A percentile compares a stretch with the other conserved stretches of the same genome.
Conservation (phyloP, 139 green algal species). For the Coelastrella sp. region DNA sequence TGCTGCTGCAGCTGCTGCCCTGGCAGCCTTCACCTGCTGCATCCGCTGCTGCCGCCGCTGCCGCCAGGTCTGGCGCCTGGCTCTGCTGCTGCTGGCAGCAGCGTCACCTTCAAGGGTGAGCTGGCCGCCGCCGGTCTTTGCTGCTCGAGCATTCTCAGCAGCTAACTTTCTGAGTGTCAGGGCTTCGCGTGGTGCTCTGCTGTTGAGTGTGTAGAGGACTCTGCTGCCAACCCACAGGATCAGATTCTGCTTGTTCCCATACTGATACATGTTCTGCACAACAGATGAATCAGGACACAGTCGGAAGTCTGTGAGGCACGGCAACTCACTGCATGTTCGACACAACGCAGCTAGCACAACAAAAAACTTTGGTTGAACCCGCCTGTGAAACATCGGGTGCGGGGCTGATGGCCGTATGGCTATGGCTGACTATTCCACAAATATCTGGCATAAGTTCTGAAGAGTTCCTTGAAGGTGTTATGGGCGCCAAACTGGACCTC, state of each 20-base stretch:
- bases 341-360: no score
- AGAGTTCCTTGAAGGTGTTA: constrained; percentile 45
- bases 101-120: background rate
- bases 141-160: background rate
- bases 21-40: background rate
- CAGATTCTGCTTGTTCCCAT: constrained; percentile 39
- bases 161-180: background rate
- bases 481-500: constrained; percentile 46
- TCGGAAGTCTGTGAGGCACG: no score
- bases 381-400: no score
- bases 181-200: background rate
- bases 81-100: no score
- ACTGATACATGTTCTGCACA: constrained; percentile 40
- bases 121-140: background rate
- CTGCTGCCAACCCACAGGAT: constrained; percentile 45
- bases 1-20: constrained; percentile 34
- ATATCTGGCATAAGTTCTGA: constrained; percentile 62
- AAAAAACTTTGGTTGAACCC: no score
- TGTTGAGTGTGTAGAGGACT: constrained; percentile 17
- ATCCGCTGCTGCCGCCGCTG: constrained; percentile 33
- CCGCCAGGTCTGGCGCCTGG: background rate
- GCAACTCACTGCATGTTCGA: no score
- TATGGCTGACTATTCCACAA: constrained; percentile 54
- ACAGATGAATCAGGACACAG: background rate
- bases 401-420: no score